Conservation (phyloP, 2,329 filamentous ascomycete genomes). For the Polychaeton citri region DNA sequence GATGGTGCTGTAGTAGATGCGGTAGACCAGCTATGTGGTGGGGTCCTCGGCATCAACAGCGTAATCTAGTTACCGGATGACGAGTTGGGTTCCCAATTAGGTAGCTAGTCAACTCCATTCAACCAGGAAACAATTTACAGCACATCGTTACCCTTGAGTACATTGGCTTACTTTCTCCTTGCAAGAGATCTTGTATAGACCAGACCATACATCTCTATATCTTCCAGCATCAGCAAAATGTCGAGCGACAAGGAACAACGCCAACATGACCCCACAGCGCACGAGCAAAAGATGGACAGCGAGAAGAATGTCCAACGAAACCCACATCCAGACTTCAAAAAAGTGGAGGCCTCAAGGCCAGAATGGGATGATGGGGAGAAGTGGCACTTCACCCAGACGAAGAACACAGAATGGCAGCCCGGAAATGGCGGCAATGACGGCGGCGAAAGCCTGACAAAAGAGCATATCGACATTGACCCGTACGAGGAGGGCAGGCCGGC, state of each 20-base stretch:
- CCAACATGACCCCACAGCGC: conserved; percentile 9
- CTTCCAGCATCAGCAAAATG: conserved; percentile 11
- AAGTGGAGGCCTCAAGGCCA: conserved; percentile 52
- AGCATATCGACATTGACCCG: conserved; percentile 70
- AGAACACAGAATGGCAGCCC: conserved; percentile 50
- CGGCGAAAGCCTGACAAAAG: conserved; percentile 36
- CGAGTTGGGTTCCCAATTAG: no score
- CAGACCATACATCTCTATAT: no score
- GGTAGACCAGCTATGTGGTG: no score
- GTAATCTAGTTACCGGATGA: no score
- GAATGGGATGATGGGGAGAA: conserved; percentile 38
- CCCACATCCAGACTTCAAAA: conserved; percentile 63
- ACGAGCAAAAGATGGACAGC: conserved; percentile 26
- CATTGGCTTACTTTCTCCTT: no score
- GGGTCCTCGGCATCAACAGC: no score
- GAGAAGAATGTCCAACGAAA: conserved; percentile 43
- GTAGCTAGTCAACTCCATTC: no score
- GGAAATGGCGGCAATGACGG: conserved; percentile 52
- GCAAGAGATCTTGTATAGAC: no score
- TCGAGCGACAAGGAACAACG: conserved; percentile 16
- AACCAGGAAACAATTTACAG: no score
- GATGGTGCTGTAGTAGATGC: no score
- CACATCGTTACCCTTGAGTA: no score
- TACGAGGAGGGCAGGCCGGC: conserved; percentile 55
- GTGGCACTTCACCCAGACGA: conserved; percentile 49